Evolutionary conservation across 179 eudicot species (phyloP).

Genomic region (Amaranthus tricolor): DNA sequence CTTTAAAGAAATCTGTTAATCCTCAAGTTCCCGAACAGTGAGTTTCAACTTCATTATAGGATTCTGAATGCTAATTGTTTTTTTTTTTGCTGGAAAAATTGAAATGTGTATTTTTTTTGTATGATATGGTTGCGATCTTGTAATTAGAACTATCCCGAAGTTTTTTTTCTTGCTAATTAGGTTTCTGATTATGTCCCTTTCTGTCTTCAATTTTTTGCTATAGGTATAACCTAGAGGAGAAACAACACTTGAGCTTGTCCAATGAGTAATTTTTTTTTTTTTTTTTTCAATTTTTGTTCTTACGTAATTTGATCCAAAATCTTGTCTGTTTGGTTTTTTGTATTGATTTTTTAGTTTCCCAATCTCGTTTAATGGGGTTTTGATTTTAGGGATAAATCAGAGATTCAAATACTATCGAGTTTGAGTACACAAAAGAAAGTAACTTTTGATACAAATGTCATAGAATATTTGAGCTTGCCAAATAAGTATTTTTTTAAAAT

Average conservation of each 20-base stretch:
- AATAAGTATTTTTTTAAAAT: no score
- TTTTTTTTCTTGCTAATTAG: background rate
- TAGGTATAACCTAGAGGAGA: slow-evolving; percentile 13
- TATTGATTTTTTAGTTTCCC: background rate
- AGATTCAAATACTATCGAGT: background rate
- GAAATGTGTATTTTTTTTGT: background rate
- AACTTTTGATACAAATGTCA: background rate
- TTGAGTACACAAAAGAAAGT: background rate
- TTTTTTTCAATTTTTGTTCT: background rate
- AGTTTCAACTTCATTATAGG: background rate
- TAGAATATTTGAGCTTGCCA: no score
- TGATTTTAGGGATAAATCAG: slow-evolving; percentile 22
- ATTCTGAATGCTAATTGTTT: background rate
- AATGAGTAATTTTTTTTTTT: slow-evolving; percentile 13
- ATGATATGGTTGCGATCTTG: no score
- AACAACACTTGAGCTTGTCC: slow-evolving; percentile 10
- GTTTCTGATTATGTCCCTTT: background rate
- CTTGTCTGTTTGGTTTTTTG: background rate
- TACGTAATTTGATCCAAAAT: background rate
- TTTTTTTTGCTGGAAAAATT: background rate
- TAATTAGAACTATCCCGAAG: no score
- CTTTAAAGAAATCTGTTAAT: slow-evolving; percentile 8
- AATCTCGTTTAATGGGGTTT: slow-evolving; percentile 9
- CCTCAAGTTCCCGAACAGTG: slow-evolving; percentile 8
- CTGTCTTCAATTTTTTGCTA: background rate